Base-by-base conservation (phyloP, 352 stramenopile species). In the Globisporangium emineosum region DNA sequence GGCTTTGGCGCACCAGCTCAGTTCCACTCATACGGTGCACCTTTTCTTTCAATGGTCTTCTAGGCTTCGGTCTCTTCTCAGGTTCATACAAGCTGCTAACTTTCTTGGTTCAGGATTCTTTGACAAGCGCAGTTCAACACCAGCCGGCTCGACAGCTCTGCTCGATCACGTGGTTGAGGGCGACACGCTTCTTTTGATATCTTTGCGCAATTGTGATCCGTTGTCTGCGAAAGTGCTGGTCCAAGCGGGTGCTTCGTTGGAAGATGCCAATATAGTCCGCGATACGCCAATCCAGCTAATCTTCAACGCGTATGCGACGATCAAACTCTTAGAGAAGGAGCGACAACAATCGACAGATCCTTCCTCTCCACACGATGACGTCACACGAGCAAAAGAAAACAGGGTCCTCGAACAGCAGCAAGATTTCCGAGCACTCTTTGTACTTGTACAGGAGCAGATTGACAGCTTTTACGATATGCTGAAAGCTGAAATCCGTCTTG, bases 101-200 rank as follows among this genome's bases (percentile, higher is more conserved):
- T 52, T 47, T 7, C 23, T 43, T 13, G 0, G 21, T 15, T 2
- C 57, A 91, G 82, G 83, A 0, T 92, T 91, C 68, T 86, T 86
- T 55, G 81, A 79, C 43, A 62, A 57, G 6, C 15, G 13, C 40
- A 62, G 8, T 10, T 43, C 35, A 43, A 6, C 40, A 2, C 52
- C 52, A 60, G 37, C 15, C 27, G 4, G 17, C n/a, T 23, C n/a
- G 32, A 55, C 15, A 2, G n/a, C 61, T 12, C 53, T 85, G 0
- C 74, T 90, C 7, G 70, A 88, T 0, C 54, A 50, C 7, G 81
- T 75, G 4, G 56, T 79, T 2, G 35, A 71, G 17, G 81, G 80
- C 7, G 83, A 91, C 58, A 85, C 81, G 2, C 60, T 93, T 21
- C 47, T 93, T 5, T 42, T 77, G 8, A 52, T 91, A 7, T 70